phyloP scores from a whole-genome alignment of 805 yeast genomes.

The Yamadazyma nakazawae region DNA sequence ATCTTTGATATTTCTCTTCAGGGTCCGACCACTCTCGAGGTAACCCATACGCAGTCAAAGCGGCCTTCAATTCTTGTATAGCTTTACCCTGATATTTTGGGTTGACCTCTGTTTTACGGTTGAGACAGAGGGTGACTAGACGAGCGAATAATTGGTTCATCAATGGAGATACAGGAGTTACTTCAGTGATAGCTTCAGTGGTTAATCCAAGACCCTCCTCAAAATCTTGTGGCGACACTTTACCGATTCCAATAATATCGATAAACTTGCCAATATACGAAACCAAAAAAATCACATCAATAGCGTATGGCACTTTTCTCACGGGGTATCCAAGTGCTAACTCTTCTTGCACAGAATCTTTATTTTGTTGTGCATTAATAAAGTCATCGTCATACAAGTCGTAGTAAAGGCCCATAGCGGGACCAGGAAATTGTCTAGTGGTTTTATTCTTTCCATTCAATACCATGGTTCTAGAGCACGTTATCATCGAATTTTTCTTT shows the following conservation, averaged over 20 bases:
- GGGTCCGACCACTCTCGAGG: conserved; percentile 39
- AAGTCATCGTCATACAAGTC: conserved; percentile 38
- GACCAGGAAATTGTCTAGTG: conserved; percentile 38
- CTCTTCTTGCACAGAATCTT: conserved; percentile 16
- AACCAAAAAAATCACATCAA: conserved; percentile 31
- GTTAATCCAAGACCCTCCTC: conserved; percentile 33
- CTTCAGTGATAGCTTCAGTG: not conserved
- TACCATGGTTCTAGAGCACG: conserved; percentile 28
- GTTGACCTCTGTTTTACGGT: conserved; percentile 31
- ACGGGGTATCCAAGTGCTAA: conserved; percentile 35
- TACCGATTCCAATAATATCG: conserved; percentile 17
- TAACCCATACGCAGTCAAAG: conserved; percentile 26
- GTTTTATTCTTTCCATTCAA: conserved; percentile 24
- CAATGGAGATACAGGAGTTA: conserved; percentile 20
- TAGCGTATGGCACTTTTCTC: conserved; percentile 23
- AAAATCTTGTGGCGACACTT: conserved; percentile 35
- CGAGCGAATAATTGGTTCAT: conserved; percentile 33
- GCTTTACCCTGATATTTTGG: conserved; percentile 25
- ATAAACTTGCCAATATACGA: conserved; percentile 31
- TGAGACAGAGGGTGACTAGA: conserved; percentile 33
- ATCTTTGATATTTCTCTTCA: conserved; percentile 9
- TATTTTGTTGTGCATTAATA: conserved; percentile 15
- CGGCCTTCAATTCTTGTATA: conserved; percentile 31
- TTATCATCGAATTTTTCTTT: no score
- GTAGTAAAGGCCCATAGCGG: conserved; percentile 32